Conservation (phyloP, 495 filamentous ascomycete species). For the Aspergillus baeticus region DNA sequence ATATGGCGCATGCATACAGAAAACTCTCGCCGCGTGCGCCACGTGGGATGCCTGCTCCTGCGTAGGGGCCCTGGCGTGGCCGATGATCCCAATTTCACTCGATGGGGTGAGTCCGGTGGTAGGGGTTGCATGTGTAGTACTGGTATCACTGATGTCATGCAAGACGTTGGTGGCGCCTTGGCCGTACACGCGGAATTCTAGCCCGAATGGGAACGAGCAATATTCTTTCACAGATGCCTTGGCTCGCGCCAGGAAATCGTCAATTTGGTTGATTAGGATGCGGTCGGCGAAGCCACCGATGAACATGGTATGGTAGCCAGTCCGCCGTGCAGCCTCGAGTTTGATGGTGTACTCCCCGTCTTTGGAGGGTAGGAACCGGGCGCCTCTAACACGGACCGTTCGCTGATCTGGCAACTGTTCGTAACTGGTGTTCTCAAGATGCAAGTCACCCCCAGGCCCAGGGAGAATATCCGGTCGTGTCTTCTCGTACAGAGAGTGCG, state of each 20-base stretch:
- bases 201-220: background rate
- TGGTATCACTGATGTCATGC: background rate
- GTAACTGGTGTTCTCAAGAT: background rate
- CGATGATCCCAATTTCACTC: background rate
- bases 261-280: constrained; percentile 42
- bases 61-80: background rate
- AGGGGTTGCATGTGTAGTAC: too few relatives aligned
- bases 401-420: background rate
- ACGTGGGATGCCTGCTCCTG: background rate
- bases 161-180: background rate
- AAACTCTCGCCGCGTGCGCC: background rate
- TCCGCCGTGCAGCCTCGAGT: background rate
- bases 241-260: constrained; percentile 36
- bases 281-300: constrained; percentile 47
- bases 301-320: constrained; percentile 36
- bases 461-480: constrained; percentile 42
- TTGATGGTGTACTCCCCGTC: background rate
- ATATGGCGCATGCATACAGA: background rate
- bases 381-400: background rate
- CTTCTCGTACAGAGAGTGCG: constrained; percentile 54
- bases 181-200: background rate
- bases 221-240: background rate
- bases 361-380: background rate
- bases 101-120: background rate
- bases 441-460: constrained; percentile 46